Base-by-base conservation (phyloP, 345 rosid genomes). In the Eucalyptus viminalis region DNA sequence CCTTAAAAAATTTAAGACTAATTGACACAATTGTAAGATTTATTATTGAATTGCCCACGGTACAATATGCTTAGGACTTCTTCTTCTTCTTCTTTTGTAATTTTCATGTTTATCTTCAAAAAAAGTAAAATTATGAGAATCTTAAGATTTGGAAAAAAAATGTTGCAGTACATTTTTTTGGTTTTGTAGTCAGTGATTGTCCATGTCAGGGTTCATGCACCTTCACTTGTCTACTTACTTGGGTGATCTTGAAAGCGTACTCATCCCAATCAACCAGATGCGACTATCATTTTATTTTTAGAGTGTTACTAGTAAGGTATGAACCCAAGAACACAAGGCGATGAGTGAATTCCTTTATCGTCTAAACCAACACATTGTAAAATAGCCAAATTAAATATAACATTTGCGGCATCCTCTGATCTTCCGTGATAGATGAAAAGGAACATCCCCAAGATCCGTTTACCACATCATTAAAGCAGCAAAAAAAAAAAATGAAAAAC, bases 1-100 rank as follows among this genome's bases (percentile, higher is more conserved):
- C 2, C 3, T 11, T 13, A 11, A 40, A 76, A 37, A 1, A 1
- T 5, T 76, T 21, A 11, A 2, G 0, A 40, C 11, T 3, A 8
- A 8, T 53, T 53, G 58, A 0, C 25, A 53, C 0, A 53, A 53
- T 4, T 53, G 25, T 53, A 21, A 53, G 58, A 53, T 53, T 21
- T 53, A 53, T 9, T 31, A 69, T 4, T 3, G 27, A 72, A 72
- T 72, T 37, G 3, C 5, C 14, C 5, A 0, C 2, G 0, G 3
- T 15, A 65, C 11, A 14, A 14, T 65, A 65, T 14, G 21, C 15
- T 65, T 15, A 65, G 6, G 19, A 14, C 10, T 4, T 47, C 43
- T 40, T 40, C 5, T 7, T 51, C 2, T 14, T 50, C 4, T 14
- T n/a, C 7, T n/a, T 65, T 65, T 3, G 17, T n/a, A n/a, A n/a